A percentile compares a stretch with the other conserved stretches of the same genome.
These are phyloP conservation scores for Pseudogymnoascus sp. DNA, from an alignment of 2,329 filamentous ascomycete genomes.

Conservation along the genomic window DNA sequence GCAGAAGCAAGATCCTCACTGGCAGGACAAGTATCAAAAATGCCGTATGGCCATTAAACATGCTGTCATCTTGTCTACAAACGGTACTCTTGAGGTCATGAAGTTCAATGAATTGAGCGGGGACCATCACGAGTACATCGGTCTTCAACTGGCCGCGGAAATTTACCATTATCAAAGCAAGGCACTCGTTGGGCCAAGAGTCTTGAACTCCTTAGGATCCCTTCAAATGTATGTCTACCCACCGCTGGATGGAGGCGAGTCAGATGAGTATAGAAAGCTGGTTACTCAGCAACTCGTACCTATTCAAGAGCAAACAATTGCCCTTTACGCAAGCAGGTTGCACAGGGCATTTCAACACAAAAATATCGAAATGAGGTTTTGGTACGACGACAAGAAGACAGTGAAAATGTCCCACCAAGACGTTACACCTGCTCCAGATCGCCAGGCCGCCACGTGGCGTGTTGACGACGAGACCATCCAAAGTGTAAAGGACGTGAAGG, in stretches of 20 bases:
- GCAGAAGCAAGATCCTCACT: slow-evolving; percentile 61
- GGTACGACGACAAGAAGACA: slow-evolving; percentile 68
- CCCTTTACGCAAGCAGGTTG: slow-evolving; percentile 69
- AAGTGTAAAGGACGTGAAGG: slow-evolving; percentile 38
- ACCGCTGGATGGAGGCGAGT: slow-evolving; percentile 77
- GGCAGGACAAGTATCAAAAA: slow-evolving; percentile 79
- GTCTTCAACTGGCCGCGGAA: slow-evolving; percentile 82
- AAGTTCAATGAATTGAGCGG: slow-evolving; percentile 66
- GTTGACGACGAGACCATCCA: slow-evolving; percentile 48
- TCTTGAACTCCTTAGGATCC: slow-evolving; percentile 76
- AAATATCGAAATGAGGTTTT: slow-evolving; percentile 68
- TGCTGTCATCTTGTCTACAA: slow-evolving; percentile 60
- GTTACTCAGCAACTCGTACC: slow-evolving; percentile 67
- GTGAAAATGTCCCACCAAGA: slow-evolving; percentile 60
- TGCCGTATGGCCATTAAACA: slow-evolving; percentile 80
- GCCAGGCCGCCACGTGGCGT: slow-evolving; percentile 57
- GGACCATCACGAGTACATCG: slow-evolving; percentile 84
- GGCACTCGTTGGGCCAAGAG: slow-evolving; percentile 69
- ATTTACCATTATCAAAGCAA: slow-evolving; percentile 83
- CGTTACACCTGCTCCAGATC: slow-evolving; percentile 41
- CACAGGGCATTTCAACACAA: slow-evolving; percentile 79
- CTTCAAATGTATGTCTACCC: slow-evolving; percentile 70
- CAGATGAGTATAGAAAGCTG: slow-evolving; percentile 72
- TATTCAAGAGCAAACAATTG: slow-evolving; percentile 67
- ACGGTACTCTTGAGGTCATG: slow-evolving; percentile 66